phyloP scores from a whole-genome alignment of 1,139 yeast genomes.

The Pichia norvegensis region DNA sequence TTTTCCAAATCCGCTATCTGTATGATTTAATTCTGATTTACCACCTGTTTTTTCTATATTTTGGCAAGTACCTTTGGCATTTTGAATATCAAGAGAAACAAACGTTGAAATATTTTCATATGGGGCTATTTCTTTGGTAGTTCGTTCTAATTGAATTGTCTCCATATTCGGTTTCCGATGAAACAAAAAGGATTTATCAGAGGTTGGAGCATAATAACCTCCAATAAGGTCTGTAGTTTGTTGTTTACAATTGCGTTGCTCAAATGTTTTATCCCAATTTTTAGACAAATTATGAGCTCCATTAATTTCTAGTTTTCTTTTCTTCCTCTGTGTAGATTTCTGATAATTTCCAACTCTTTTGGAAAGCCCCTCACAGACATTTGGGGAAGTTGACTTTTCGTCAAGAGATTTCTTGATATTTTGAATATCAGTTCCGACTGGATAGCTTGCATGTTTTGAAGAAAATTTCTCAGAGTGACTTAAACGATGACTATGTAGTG shows the following conservation, averaged over 20 bases:
- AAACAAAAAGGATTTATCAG: background rate
- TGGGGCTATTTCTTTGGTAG: background rate
- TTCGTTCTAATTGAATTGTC: constrained; percentile 21
- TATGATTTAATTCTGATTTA: background rate
- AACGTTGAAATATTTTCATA: background rate
- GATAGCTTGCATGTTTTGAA: too few species aligned
- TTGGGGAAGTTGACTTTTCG: too few species aligned
- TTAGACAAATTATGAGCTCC: background rate
- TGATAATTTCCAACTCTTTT: background rate
- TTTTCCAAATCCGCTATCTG: too few species aligned
- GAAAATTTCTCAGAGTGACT: too few species aligned
- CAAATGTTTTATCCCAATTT: background rate
- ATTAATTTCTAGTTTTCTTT: background rate
- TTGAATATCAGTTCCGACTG: background rate
- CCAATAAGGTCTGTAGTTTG: constrained; percentile 5
- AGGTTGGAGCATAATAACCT: constrained; percentile 11
- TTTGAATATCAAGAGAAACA: constrained; percentile 5
- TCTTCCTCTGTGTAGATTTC: background rate
- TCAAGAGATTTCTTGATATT: background rate
- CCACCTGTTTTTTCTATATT: background rate
- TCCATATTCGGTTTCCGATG: constrained; percentile 14
- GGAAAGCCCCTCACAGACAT: background rate
- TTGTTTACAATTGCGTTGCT: too few species aligned
- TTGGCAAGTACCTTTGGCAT: constrained; percentile 7
- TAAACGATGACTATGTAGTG: too few species aligned